Conservation (phyloP, 768 basidiomycete species). For the Pleurotus tuoliensis region DNA sequence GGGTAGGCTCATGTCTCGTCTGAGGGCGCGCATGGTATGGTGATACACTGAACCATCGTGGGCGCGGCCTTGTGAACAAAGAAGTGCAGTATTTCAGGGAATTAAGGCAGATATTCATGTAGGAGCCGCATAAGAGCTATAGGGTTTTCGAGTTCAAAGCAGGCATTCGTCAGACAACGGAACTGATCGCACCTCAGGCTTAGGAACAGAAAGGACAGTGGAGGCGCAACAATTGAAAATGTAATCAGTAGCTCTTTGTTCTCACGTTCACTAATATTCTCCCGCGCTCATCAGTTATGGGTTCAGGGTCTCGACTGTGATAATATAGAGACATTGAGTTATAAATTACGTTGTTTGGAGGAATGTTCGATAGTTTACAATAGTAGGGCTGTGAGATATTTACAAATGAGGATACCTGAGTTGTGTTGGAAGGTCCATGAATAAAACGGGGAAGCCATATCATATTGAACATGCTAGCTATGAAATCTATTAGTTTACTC, state of each 20-base stretch:
- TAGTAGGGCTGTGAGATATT: too few relatives aligned
- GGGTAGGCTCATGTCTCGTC: background rate
- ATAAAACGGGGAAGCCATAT: too few relatives aligned
- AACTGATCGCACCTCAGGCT: background rate
- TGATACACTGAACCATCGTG: background rate
- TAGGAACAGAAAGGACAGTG: background rate
- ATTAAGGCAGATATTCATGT: background rate
- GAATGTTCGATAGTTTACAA: too few relatives aligned
- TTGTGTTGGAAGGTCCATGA: too few relatives aligned
- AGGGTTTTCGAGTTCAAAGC: background rate
- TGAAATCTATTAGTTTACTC: too few relatives aligned
- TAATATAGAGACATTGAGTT: too few relatives aligned
- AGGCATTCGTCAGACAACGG: background rate
- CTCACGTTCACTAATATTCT: background rate
- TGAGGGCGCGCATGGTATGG: background rate
- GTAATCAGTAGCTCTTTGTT: background rate
- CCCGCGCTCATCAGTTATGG: background rate
- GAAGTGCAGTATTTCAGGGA: background rate
- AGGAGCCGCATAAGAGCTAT: background rate
- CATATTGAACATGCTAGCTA: too few relatives aligned
- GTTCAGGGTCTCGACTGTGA: too few relatives aligned
- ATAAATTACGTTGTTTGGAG: too few relatives aligned
- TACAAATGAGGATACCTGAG: too few relatives aligned
- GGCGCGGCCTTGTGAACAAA: background rate
- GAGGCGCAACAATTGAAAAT: background rate